phyloP scores from a whole-genome alignment of 2,329 filamentous ascomycete species.

The Calonectria crousiana region DNA sequence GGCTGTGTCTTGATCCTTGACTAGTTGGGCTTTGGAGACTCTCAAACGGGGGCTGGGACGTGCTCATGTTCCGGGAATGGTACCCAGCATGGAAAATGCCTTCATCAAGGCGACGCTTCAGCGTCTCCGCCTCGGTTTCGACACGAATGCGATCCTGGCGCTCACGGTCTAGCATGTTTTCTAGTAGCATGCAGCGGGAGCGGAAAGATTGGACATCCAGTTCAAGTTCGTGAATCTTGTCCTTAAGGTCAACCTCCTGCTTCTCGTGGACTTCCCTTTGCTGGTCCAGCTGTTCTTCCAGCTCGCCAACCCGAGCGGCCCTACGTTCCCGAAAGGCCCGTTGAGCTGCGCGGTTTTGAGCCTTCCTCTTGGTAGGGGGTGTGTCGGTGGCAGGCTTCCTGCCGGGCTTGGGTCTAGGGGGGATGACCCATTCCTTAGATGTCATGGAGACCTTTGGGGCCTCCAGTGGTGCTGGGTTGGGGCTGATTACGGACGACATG shows the following conservation, averaged over 20 bases:
- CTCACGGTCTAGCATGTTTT: conserved; percentile 73
- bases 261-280: conserved; percentile 69
- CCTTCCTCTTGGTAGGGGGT: conserved; percentile 91
- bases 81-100: conserved; percentile 42
- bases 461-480: conserved; percentile 53
- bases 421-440: conserved; percentile 87
- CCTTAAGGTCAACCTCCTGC: conserved; percentile 67
- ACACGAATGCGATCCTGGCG: conserved; percentile 60
- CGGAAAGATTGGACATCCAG: conserved; percentile 75
- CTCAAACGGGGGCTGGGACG: conserved; percentile 42
- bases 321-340: conserved; percentile 89
- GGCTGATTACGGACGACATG: conserved; percentile 62
- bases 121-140: conserved; percentile 54
- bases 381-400: conserved; percentile 95
- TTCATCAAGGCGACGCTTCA: conserved; percentile 48
- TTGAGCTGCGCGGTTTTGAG: conserved; percentile 93
- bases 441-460: conserved; percentile 72
- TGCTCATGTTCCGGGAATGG: conserved; percentile 44
- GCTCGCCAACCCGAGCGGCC: conserved; percentile 83
- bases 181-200: conserved; percentile 70
- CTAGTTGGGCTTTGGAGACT: conserved; percentile 45
- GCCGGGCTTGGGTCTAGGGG: conserved; percentile 87
- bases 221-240: conserved; percentile 71
- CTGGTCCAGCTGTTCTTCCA: conserved; percentile 75
- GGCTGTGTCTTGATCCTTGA: conserved; percentile 44